These are phyloP conservation scores for Paraconiothyrium sp. DNA, from an alignment of 2,329 filamentous ascomycete genomes.

Conservation along the genomic window DNA sequence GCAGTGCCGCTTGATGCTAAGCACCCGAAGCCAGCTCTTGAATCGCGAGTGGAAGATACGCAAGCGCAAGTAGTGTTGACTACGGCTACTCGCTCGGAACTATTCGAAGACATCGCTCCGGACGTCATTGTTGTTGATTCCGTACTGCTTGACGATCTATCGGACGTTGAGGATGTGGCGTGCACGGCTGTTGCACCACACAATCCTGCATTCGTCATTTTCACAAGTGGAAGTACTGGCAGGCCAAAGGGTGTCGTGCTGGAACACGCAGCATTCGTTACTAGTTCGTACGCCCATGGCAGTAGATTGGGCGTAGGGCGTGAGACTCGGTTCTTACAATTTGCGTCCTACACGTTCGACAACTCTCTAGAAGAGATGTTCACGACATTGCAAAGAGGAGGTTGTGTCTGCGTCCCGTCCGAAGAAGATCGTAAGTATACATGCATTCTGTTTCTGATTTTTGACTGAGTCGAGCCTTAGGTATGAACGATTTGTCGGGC, in stretches of 20 bases:
- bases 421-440: slow-evolving; percentile 57
- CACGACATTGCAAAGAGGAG: slow-evolving; percentile 61
- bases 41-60: slow-evolving; percentile 53
- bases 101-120: slow-evolving; percentile 54
- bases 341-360: slow-evolving; percentile 63
- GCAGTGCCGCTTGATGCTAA: slow-evolving; percentile 49
- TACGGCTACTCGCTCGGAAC: slow-evolving; percentile 46
- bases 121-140: slow-evolving; percentile 48
- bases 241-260: slow-evolving; percentile 46
- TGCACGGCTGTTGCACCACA: slow-evolving; percentile 33
- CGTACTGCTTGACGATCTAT: slow-evolving; percentile 48
- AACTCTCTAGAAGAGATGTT: slow-evolving; percentile 66
- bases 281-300: slow-evolving; percentile 43
- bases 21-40: slow-evolving; percentile 46
- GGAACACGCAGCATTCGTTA: slow-evolving; percentile 44
- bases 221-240: slow-evolving; percentile 46
- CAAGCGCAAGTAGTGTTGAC: slow-evolving; percentile 53
- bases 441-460: neutral
- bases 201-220: slow-evolving; percentile 45
- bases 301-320: slow-evolving; percentile 36
- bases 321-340: slow-evolving; percentile 48
- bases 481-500: slow-evolving; percentile 60
- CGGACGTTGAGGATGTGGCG: slow-evolving; percentile 21
- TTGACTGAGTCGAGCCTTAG: neutral
- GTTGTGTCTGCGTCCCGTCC: slow-evolving; percentile 64